phyloP scores from a whole-genome alignment of 805 yeast genomes.

The Metschnikowia orientalis region DNA sequence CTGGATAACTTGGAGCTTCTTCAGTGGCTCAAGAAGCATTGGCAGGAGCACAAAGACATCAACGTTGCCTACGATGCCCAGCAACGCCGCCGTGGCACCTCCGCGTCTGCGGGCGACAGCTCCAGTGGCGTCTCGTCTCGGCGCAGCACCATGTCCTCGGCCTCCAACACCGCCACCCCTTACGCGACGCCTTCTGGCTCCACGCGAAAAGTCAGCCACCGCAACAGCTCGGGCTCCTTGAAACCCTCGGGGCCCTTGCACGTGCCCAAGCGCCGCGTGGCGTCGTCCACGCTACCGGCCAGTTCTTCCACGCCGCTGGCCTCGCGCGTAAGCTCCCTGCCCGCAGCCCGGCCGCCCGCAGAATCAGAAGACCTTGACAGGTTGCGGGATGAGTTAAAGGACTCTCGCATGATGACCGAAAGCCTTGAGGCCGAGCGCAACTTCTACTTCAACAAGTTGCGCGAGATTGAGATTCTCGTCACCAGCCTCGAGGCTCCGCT shows the following conservation, averaged over 20 bases:
- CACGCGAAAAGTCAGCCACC: slow-evolving; percentile 3
- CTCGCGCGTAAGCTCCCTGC: slow-evolving; percentile 1
- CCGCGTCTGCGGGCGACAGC: slow-evolving; percentile 4
- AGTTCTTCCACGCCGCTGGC: background rate
- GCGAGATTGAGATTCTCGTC: slow-evolving; percentile 80
- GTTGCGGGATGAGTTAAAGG: slow-evolving; percentile 50
- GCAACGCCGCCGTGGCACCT: slow-evolving; percentile 19
- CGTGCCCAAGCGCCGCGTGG: slow-evolving; percentile 20
- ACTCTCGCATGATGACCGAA: slow-evolving; percentile 55
- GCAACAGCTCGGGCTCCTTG: slow-evolving; percentile 7
- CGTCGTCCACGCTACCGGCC: slow-evolving; percentile 9
- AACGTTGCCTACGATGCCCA: slow-evolving; percentile 62
- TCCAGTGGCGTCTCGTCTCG: slow-evolving; percentile 11
- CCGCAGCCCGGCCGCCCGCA: slow-evolving; percentile 38
- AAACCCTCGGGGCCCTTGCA: slow-evolving; percentile 5
- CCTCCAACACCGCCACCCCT: slow-evolving; percentile 7
- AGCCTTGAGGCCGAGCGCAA: slow-evolving; percentile 78
- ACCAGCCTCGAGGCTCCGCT: slow-evolving; percentile 44
- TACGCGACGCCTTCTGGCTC: slow-evolving; percentile 1
- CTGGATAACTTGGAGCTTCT: slow-evolving; percentile 93
- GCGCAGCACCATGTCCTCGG: slow-evolving; percentile 8
- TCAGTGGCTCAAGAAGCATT: slow-evolving; percentile 84
- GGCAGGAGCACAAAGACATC: slow-evolving; percentile 73
- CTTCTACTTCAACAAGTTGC: slow-evolving; percentile 82
- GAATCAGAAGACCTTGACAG: slow-evolving; percentile 39